Evolutionary conservation across 176 grass and related monocot genomes (phyloP), one percentile per base, ranked within the genome.

Genomic region (Olyra latifolia): DNA sequence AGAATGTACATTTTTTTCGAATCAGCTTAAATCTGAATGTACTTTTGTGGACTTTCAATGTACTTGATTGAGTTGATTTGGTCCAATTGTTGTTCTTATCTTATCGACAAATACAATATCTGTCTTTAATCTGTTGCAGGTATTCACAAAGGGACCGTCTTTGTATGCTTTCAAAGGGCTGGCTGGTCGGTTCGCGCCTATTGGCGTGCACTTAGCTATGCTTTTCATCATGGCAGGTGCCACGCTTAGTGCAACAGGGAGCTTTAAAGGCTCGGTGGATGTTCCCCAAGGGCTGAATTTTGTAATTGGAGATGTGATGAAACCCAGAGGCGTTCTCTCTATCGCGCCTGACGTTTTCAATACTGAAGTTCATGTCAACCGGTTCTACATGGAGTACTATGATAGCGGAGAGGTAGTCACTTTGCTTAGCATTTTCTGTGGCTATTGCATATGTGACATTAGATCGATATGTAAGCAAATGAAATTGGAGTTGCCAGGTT

Each of bases 301-400:
- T 55, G 84, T 99, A 4, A 71, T 99, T 24, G 90, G 96, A 46
- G 96, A 99, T 89, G 86, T 95, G 12, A 91, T 95, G 92, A 86
- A 84, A 85, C 92, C 92, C 6, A 89, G 28, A 63, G 96, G 96
- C 0, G 74, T 89, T 75, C 82, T 99, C 76, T 91, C 96, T 9
- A 57, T 87, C 10, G 81, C 90, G 0, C 76, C 85, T 0, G 79
- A 95, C 82, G 82, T 82, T 75, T 99, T 99, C 74, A 86, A 89
- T 86, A 95, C 90, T 7, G 90, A 99, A 81, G 92, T 99, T 28
- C 96, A 99, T 86, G 92, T 95, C 25, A 93, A 99, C 35, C 86
- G 84, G 76, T 99, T 99, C 86, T 99, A 93, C 72, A 95, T 99
- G 90, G 86, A 99, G 42, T 99, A 95, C 76, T 99, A 99, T 88